phyloP scores from a whole-genome alignment of 148 eudicot genomes.

The Nepenthes mirabilis region DNA sequence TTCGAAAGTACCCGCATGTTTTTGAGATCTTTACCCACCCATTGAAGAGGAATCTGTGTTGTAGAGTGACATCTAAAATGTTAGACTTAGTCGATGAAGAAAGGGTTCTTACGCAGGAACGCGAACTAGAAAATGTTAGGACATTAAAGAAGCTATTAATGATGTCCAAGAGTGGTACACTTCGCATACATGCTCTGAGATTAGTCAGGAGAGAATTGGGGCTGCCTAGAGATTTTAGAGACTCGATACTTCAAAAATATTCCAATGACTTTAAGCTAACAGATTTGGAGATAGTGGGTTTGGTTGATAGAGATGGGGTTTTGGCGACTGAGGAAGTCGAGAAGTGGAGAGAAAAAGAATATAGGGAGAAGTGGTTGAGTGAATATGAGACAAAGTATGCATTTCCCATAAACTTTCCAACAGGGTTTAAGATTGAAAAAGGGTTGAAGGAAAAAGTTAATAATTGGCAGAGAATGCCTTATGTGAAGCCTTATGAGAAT shows the following conservation, averaged over 20 bases:
- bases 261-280: conserved; percentile 32
- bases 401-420: conserved; percentile 62
- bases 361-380: conserved; percentile 64
- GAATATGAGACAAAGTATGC: conserved; percentile 79
- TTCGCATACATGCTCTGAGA: conserved; percentile 63
- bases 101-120: conserved; percentile 10
- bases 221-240: conserved; percentile 50
- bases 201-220: conserved; percentile 56
- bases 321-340: conserved; percentile 43
- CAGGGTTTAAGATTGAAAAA: conserved; percentile 49
- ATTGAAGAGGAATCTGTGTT: conserved; percentile 39
- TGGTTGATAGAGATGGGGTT: conserved; percentile 31
- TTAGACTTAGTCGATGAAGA: conserved; percentile 35
- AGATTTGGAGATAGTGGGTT: conserved; percentile 47
- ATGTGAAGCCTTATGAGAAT: conserved; percentile 59
- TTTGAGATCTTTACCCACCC: conserved; percentile 71
- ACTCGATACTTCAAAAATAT: conserved; percentile 56
- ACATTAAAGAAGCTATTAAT: conserved; percentile 48
- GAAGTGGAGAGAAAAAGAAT: conserved; percentile 66
- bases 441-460: conserved; percentile 53
- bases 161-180: conserved; percentile 51
- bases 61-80: conserved; percentile 32
- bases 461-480: conserved; percentile 70
- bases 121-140: conserved; percentile 40
- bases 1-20: conserved; percentile 47